Conservation (phyloP, 805 yeast genomes). For the Ogataea philodendri region DNA sequence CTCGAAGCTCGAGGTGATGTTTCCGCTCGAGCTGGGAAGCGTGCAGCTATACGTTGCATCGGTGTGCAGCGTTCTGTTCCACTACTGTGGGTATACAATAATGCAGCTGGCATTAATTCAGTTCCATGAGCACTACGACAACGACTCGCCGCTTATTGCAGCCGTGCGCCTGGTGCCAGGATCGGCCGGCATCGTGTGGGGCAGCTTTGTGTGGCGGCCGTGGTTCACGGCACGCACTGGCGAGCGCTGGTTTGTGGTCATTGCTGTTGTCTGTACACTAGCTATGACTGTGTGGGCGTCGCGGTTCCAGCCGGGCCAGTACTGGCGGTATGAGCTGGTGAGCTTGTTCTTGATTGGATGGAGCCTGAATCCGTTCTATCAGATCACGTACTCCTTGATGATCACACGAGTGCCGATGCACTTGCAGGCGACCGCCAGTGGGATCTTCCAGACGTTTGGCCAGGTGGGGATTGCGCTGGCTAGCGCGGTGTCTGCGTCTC, state of each 20-base stretch:
- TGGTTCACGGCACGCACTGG: no score
- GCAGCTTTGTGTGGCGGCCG: constrained; percentile 23
- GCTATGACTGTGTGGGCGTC: no score
- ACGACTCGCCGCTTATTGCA: constrained; percentile 33
- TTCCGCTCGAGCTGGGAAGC: constrained; percentile 6
- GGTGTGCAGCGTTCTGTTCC: constrained; percentile 10
- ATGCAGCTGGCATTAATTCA: no score
- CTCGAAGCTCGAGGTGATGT: no score
- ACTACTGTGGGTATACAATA: no score
- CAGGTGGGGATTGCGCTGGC: constrained; percentile 38
- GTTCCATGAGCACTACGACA: constrained; percentile 30
- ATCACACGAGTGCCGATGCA: constrained; percentile 38
- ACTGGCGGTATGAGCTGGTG: no score
- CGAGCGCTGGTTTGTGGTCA: no score
- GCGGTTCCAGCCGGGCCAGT: no score
- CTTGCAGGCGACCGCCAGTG: constrained; percentile 39
- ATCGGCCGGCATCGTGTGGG: constrained; percentile 32
- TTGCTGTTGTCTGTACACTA: no score
- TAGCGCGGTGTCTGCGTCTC: no score
- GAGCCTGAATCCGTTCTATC: no score
- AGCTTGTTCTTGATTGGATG: no score
- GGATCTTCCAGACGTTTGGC: constrained; percentile 34
- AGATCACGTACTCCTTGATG: constrained; percentile 23
- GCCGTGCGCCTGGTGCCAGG: constrained; percentile 38
- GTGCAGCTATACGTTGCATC: constrained; percentile 8